Conservation (phyloP, 495 filamentous ascomycete species). For the Chaetomium cochliodes region DNA sequence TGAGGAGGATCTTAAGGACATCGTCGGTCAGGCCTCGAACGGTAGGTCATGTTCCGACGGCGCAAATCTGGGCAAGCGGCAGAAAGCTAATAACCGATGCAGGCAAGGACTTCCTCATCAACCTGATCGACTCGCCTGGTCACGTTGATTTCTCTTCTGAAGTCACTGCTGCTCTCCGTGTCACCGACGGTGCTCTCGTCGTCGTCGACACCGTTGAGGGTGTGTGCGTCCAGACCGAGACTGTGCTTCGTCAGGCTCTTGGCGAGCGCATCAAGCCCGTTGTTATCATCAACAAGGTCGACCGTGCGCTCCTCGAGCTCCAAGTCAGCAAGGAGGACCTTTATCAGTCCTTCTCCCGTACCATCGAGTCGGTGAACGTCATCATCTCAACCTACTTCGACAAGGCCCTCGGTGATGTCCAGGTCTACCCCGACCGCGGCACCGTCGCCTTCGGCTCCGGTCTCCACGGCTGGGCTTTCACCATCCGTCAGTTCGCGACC, state of each 20-base stretch:
- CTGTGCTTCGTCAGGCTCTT: slow-evolving; percentile 97
- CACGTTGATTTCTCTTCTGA: slow-evolving; percentile 99
- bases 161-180: slow-evolving; percentile 98
- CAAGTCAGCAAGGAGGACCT: slow-evolving; percentile 98
- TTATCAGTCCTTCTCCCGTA: slow-evolving; percentile 99
- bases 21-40: slow-evolving; percentile 76
- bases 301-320: slow-evolving; percentile 97
- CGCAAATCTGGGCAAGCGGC: background rate
- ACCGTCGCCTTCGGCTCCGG: slow-evolving; percentile 99
- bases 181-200: slow-evolving; percentile 98
- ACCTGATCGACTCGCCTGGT: slow-evolving; percentile 99
- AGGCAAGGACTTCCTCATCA: slow-evolving; percentile 96
- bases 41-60: slow-evolving; percentile 36
- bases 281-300: slow-evolving; percentile 99
- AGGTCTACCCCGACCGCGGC: slow-evolving; percentile 94
- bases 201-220: slow-evolving; percentile 99
- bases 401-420: slow-evolving; percentile 93
- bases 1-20: slow-evolving; percentile 90
- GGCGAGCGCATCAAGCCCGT: slow-evolving; percentile 99
- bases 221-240: slow-evolving; percentile 99
- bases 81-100: slow-evolving; percentile 13
- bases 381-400: slow-evolving; percentile 98
- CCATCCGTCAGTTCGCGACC: slow-evolving; percentile 93
- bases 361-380: slow-evolving; percentile 99
- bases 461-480: slow-evolving; percentile 99